phyloP scores from a whole-genome alignment of 106 monocot genomes.

The Dendrobium huoshanense region DNA sequence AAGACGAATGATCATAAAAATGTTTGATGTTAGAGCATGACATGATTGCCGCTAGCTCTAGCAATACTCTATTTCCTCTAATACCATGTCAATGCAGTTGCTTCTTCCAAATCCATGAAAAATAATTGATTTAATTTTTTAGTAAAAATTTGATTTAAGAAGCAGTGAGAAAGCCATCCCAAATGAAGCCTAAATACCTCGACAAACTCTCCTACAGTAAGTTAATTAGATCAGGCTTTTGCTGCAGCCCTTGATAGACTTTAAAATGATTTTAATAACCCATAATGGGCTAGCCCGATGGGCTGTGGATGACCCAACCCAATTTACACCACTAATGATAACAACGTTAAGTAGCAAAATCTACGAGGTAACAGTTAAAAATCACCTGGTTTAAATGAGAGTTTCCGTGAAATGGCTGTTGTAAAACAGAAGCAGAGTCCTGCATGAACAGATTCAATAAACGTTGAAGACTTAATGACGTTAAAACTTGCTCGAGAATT shows the following conservation, averaged over 20 bases:
- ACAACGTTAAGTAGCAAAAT: background rate
- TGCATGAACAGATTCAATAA: slow-evolving; percentile 17
- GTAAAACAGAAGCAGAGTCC: slow-evolving; percentile 42
- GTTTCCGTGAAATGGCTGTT: slow-evolving; percentile 38
- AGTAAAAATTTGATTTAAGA: too few species aligned
- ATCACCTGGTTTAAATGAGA: slow-evolving; percentile 46
- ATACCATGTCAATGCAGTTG: too few species aligned
- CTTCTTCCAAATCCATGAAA: too few species aligned
- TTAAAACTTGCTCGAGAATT: background rate
- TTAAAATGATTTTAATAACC: background rate
- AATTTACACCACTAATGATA: background rate
- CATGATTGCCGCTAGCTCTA: too few species aligned
- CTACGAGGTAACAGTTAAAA: background rate
- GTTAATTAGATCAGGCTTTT: background rate
- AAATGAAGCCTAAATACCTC: too few species aligned
- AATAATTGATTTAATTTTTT: too few species aligned
- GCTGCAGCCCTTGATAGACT: background rate
- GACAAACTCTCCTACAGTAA: background rate
- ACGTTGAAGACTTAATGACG: background rate
- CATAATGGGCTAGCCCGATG: background rate
- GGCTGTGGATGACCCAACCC: background rate
- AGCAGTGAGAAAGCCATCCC: too few species aligned
- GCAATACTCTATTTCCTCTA: too few species aligned
- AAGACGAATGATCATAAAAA: too few species aligned
- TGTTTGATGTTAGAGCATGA: too few species aligned